Percentiles rank a stretch among this genome's conserved stretches.
Conservation (phyloP, 2,329 filamentous ascomycete species). For the Karstenula rhodostoma region DNA sequence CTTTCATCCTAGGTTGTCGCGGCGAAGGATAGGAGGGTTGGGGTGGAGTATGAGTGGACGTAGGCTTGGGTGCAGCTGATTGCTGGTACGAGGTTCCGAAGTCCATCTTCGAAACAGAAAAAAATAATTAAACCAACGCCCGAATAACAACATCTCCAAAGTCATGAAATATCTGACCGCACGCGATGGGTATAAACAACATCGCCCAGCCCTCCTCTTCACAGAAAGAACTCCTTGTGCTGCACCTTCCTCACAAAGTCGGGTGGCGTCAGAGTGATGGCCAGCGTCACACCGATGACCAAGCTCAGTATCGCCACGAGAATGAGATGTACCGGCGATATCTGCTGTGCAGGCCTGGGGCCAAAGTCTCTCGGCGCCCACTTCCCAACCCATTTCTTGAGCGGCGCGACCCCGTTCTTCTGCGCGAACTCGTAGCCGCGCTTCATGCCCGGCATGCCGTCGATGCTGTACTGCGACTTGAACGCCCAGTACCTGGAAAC, state of each 20-base stretch:
- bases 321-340: slow-evolving; percentile 28
- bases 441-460: slow-evolving; percentile 56
- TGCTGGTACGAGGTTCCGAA: no score
- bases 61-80: no score
- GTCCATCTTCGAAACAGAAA: neutral
- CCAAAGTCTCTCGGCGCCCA: slow-evolving; percentile 33
- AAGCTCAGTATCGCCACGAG: slow-evolving; percentile 41
- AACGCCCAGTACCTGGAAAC: slow-evolving; percentile 53
- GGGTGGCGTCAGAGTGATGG: slow-evolving; percentile 34
- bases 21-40: no score
- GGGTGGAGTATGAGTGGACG: no score
- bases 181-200: neutral
- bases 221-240: slow-evolving; percentile 31
- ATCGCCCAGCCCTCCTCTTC: neutral
- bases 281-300: slow-evolving; percentile 38
- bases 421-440: slow-evolving; percentile 48
- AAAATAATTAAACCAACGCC: neutral
- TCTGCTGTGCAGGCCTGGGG: slow-evolving; percentile 15
- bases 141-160: neutral
- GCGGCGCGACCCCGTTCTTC: slow-evolving; percentile 47
- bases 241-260: slow-evolving; percentile 33
- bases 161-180: neutral
- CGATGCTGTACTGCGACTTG: slow-evolving; percentile 54
- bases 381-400: slow-evolving; percentile 55
- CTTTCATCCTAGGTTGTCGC: no score